A percentile compares a stretch with the other conserved stretches of the same genome.
phyloP scores from a whole-genome alignment of 352 stramenopile genomes.

The Globisporangium nunn region DNA sequence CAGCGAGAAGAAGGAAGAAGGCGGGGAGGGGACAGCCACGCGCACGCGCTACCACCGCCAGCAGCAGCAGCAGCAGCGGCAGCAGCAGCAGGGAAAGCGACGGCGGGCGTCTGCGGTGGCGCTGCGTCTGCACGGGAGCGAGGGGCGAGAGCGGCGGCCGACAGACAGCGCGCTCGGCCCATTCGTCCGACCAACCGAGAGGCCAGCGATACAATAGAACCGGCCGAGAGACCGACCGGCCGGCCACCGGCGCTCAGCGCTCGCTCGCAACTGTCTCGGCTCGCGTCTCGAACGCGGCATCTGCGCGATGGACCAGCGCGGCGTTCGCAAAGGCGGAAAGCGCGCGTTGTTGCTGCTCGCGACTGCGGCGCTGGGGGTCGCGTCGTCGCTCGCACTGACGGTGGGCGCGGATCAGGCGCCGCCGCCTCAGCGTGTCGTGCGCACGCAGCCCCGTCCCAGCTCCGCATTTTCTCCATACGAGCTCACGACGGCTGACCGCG shows the following conservation, averaged over 20 bases:
- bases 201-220: too few relatives aligned
- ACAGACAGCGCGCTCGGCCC: neutral
- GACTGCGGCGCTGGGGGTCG: neutral
- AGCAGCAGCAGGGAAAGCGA: neutral
- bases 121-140: neutral
- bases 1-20: neutral
- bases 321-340: neutral
- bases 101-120: neutral
- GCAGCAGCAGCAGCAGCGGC: neutral
- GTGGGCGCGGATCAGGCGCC: neutral
- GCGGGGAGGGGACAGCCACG: neutral
- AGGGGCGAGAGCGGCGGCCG: neutral
- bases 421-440: constrained; percentile 1
- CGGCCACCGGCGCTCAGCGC: neutral
- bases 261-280: too few relatives aligned
- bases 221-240: neutral
- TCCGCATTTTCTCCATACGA: constrained; percentile 3
- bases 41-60: neutral
- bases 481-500: constrained; percentile 2
- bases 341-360: neutral
- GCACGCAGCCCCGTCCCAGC: constrained; percentile 1
- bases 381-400: neutral
- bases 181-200: neutral
- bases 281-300: too few relatives aligned
- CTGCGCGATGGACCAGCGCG: neutral